Evolutionary conservation across 2,329 filamentous ascomycete genomes (phyloP), one percentile per base, ranked within the genome.

Genomic region (Graphilbum sp.): DNA sequence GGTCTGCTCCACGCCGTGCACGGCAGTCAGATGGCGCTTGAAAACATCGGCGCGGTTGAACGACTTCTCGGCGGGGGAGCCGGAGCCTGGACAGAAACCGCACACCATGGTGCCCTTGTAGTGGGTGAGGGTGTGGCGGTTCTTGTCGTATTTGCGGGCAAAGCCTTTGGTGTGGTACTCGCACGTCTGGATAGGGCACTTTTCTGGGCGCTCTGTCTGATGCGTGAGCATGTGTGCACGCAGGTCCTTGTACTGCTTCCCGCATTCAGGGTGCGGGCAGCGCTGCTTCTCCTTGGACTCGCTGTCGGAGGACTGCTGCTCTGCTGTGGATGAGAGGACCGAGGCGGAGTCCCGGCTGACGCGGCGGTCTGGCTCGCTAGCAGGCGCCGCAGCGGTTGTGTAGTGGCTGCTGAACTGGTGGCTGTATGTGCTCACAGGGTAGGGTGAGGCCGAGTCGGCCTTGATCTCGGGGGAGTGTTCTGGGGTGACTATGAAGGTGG

Each of bases 41-140:
- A 95, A 95, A 44, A 94, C 86, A 48, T 95, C 87, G 41, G 87
- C 86, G 40, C 87, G 75, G 63, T 95, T 94, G 56, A 95, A 95
- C 46, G 82, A 88, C 71, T 94, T 95, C 60, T 94, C 87, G 1
- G 81, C 80, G 8, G 85, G 73, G 5, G 85, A 88, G 4, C 87
- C 87, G 21, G 83, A 85, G 25, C 85, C 84, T 2, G 86, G 84
- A 51, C 87, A 94, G 63, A 94, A 95, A 23, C 85, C 86, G 54
- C 87, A 95, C 19, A 94, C 84, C 87, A 94, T 94, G 35, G 83
- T 94, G 31, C 87, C 87, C 62, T 94, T 94, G 70, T 94, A 95
- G 57, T 95, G 87, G 5, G 87, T 95, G 45, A 94, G 60, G 5
- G 86, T 93, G 57, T 95, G 87, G 33, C 87, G 68, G 61, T 94